A percentile compares a stretch with the other conserved stretches of the same genome.
phyloP scores from a whole-genome alignment of 2,329 filamentous ascomycete species.

The Colletotrichum theobromicola region DNA sequence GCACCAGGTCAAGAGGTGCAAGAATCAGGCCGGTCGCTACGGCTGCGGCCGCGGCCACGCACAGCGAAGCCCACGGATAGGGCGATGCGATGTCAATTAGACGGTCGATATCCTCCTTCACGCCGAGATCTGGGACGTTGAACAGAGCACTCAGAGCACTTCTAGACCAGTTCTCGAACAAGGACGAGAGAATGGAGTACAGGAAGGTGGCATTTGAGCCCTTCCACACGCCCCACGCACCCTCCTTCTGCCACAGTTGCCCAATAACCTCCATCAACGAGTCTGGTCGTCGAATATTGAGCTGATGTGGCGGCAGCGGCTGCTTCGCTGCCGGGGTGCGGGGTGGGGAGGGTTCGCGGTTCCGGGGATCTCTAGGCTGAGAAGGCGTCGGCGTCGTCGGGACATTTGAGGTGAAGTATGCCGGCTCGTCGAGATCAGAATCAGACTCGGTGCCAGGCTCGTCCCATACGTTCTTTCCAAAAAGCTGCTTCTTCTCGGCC shows the following conservation, averaged over 20 bases:
- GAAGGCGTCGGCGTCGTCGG: conserved; percentile 60
- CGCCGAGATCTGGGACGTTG: conserved; percentile 83
- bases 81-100: conserved; percentile 75
- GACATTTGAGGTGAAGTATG: conserved; percentile 78
- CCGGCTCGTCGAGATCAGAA: conserved; percentile 76
- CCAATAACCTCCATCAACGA: conserved; percentile 86
- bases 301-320: conserved; percentile 57
- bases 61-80: conserved; percentile 81
- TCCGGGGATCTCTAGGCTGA: conserved; percentile 36
- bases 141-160: conserved; percentile 90
- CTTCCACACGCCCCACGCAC: conserved; percentile 94
- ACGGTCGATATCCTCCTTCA: conserved; percentile 79
- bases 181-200: conserved; percentile 84
- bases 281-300: conserved; percentile 76
- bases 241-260: conserved; percentile 88
- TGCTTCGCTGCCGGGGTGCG: conserved; percentile 39
- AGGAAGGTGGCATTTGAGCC: conserved; percentile 91
- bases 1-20: conserved; percentile 86
- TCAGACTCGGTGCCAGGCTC: conserved; percentile 59
- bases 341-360: conserved; percentile 34
- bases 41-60: conserved; percentile 69
- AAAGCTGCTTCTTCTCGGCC: conserved; percentile 32
- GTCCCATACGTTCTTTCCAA: conserved; percentile 36
- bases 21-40: conserved; percentile 80
- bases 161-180: conserved; percentile 90